Base-by-base conservation (phyloP, 2,329 filamentous ascomycete genomes). In the Tolypocladium capitatum region DNA sequence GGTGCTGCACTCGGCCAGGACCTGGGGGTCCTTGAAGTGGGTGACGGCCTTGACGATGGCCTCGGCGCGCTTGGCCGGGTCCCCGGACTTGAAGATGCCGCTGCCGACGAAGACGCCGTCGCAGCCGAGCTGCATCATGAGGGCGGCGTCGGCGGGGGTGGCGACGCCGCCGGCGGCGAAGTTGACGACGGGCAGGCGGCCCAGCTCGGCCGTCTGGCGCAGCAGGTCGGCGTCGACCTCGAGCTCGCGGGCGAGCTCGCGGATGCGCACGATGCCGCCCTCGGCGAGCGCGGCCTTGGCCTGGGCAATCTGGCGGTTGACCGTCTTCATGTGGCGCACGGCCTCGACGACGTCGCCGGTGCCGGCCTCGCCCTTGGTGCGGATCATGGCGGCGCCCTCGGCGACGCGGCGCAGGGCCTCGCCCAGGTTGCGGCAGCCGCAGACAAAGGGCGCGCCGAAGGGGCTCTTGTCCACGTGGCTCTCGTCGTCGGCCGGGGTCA, bases 111-210 rank as follows among this genome's bases (percentile, higher is more conserved):
- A 98, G 33, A 98, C 92, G 49, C 92, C 92, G 62, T 98, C 92
- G 63, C 92, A 97, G 51, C 92, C 92, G 54, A 98, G 74, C 75
- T 97, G 91, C 92, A 98, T 98, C 91, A 98, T 71, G 51, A 98
- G 74, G 2, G 92, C 92, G 0, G 92, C 92, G 68, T 98, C 92
- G 0, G 92, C 92, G 0, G 92, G 92, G 1, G 92, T 98, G n/a
- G 92, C 92, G n/a, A 98, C 86, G 49, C 92, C 92, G n/a, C 92
- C 92, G 4, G 92, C 92, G 0, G 92, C 92, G 58, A 98, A 97
- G 75, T 97, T 97, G 54, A 98, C 92, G 0, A 97, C 91, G 2
- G 92, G 92, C 47, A 98, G 73, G 45, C 92, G 77, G 40, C 89
- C 89, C 54, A 94, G 75, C 72, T 89, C 81, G 1, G 89, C 91